Conservation (phyloP, 2,329 filamentous ascomycete genomes). For the Eurotiales sp. region DNA sequence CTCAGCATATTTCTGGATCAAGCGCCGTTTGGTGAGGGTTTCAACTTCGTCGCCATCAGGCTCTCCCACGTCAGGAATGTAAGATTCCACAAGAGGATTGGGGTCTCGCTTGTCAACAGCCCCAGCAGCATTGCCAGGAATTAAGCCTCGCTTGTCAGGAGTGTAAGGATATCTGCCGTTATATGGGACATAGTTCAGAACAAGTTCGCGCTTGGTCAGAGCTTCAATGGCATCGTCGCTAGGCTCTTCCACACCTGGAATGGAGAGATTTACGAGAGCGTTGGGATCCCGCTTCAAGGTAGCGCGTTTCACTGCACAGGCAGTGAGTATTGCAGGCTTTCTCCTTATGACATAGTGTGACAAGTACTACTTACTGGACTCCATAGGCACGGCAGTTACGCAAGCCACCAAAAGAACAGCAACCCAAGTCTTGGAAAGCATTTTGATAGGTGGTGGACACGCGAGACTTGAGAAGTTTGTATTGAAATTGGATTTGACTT, state of each 20-base stretch:
- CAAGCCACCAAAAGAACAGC: neutral
- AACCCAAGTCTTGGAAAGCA: neutral
- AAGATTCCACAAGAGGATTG: neutral
- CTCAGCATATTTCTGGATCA: too few species aligned
- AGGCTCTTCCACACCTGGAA: neutral
- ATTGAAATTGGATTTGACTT: neutral
- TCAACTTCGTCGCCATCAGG: neutral
- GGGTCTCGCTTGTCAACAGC: too few species aligned
- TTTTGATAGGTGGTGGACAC: neutral
- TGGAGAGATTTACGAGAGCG: neutral
- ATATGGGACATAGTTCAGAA: too few species aligned
- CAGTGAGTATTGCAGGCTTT: neutral
- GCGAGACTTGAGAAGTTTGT: too few species aligned
- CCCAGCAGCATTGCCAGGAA: too few species aligned
- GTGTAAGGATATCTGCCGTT: too few species aligned
- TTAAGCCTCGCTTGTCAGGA: too few species aligned
- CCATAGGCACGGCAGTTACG: neutral
- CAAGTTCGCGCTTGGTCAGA: too few species aligned
- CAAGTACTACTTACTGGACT: neutral
- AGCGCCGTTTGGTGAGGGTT: neutral
- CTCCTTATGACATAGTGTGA: neutral
- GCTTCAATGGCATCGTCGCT: neutral
- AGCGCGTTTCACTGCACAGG: too few species aligned
- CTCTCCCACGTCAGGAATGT: neutral
- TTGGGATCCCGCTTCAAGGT: neutral